These are phyloP conservation scores for Talaromyces sp. DNA, from an alignment of 2,329 filamentous ascomycete genomes.

Conservation along the genomic window DNA sequence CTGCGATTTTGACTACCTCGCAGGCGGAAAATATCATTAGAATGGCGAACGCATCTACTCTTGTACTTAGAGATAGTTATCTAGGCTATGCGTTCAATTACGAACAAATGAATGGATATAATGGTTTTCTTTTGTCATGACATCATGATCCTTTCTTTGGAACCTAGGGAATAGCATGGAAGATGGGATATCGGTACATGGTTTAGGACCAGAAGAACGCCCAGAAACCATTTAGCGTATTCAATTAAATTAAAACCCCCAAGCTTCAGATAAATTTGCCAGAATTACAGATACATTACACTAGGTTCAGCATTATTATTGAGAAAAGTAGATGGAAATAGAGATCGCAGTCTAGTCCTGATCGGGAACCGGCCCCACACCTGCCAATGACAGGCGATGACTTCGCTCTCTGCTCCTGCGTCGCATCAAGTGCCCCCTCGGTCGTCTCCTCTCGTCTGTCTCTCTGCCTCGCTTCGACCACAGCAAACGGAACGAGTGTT, in stretches of 20 bases:
- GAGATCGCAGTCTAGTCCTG: background rate
- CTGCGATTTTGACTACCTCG: slow-evolving; percentile 2
- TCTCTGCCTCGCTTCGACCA: background rate
- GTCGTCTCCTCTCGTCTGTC: background rate
- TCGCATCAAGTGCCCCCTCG: slow-evolving; percentile 7
- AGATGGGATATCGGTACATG: background rate
- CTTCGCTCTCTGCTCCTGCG: slow-evolving; percentile 4
- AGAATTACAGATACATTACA: background rate
- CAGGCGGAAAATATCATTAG: slow-evolving; percentile 8
- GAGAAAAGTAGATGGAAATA: background rate
- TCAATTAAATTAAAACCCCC: background rate
- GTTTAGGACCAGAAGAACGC: background rate
- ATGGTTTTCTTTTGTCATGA: slow-evolving; percentile 2
- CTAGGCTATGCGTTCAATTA: slow-evolving; percentile 4
- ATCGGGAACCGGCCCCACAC: slow-evolving; percentile 10
- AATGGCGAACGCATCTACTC: slow-evolving; percentile 8
- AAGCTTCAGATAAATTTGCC: background rate
- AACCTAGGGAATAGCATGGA: background rate
- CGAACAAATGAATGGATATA: slow-evolving; percentile 10
- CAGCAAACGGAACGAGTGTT: background rate
- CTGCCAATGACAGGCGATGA: slow-evolving; percentile 5
- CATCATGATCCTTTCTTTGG: background rate
- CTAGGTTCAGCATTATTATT: background rate
- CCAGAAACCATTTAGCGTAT: background rate
- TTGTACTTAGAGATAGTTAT: slow-evolving; percentile 13